Evolutionary conservation across 2,329 filamentous ascomycete species (phyloP), one percentile per base, ranked within the genome.

Genomic region (Ophiostoma montium): DNA sequence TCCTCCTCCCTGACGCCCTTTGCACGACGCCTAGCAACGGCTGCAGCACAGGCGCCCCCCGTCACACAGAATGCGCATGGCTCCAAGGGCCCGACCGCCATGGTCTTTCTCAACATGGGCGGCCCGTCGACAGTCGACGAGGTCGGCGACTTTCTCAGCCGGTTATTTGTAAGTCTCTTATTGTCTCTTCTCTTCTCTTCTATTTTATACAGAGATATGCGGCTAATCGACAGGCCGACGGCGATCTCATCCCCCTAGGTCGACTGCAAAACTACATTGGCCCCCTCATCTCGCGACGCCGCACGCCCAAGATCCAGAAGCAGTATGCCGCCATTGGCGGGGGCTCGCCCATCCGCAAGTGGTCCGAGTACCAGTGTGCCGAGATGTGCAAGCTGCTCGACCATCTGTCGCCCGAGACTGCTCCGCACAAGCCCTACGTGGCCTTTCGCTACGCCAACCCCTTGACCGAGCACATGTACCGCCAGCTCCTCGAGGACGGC

Each of bases 81-180:
- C 12, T 75, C 74, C 38, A 57, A 86, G 61, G 90, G 90, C 0
- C 88, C 89, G 8, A 98, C 92, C 5, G 92, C 92, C 39, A 96
- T 98, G 80, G 92, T 98, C 13, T 95, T 98, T 61, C 78, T 98
- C 69, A 98, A 98, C 67, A 98, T 98, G 92, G 92, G 92, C 52
- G 92, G 92, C 0, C 92, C 92, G 3, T 85, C 86, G 1, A 95
- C 85, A 4, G 84, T 83, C 5, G 78, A 82, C 57, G 88, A 98
- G 69, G 92, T 98, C 33, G 82, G 83, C 58, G 80, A 83, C 65
- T 98, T 96, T 62, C 69, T 98, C 44, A 92, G 84, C 63, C 80
- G 89, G 58, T 71, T 98, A 57, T 98, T 98, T 68, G 90, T 94
- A 76, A 52, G 84, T 51, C 8, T 19, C 18, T 6, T 35, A n/a